Evolutionary conservation across 2,329 filamentous ascomycete species (phyloP).

Genomic region (Magnaporthiopsis incrustans): DNA sequence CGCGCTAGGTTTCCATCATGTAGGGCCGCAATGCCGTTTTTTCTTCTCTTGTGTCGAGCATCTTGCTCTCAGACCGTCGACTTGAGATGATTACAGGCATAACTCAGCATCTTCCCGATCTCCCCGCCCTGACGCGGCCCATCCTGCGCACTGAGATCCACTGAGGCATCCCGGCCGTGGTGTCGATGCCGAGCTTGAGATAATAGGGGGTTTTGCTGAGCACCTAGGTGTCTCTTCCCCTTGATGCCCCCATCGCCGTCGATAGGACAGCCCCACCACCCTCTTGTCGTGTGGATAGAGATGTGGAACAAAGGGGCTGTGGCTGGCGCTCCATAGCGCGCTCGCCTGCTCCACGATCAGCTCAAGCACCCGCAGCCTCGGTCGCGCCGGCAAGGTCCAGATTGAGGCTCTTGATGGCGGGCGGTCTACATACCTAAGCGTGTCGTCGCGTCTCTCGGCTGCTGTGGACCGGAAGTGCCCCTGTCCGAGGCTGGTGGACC

Average conservation of each 20-base stretch:
- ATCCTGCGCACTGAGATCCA: background rate
- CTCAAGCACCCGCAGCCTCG: constrained; percentile 26
- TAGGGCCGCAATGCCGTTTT: constrained; percentile 9
- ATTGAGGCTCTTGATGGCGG: too few species aligned
- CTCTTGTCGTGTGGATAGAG: constrained; percentile 2
- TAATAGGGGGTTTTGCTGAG: constrained; percentile 3
- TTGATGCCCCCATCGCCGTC: background rate
- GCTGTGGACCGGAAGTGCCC: too few species aligned
- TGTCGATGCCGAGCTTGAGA: constrained; percentile 6
- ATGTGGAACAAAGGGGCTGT: constrained; percentile 6
- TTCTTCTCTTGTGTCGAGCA: background rate
- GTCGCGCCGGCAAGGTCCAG: constrained; percentile 47
- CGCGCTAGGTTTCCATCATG: constrained; percentile 24
- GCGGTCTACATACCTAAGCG: too few species aligned
- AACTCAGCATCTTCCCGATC: background rate
- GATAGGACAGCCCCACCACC: background rate
- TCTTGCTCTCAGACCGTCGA: background rate
- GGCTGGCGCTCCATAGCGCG: background rate
- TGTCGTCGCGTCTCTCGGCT: too few species aligned
- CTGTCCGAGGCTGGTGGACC: too few species aligned
- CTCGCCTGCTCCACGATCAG: background rate
- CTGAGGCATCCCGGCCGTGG: background rate
- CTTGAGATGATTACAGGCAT: background rate
- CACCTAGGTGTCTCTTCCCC: background rate
- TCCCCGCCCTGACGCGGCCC: background rate